Conservation (phyloP, 108 stramenopile genomes). For the Epithemia pelagica region DNA sequence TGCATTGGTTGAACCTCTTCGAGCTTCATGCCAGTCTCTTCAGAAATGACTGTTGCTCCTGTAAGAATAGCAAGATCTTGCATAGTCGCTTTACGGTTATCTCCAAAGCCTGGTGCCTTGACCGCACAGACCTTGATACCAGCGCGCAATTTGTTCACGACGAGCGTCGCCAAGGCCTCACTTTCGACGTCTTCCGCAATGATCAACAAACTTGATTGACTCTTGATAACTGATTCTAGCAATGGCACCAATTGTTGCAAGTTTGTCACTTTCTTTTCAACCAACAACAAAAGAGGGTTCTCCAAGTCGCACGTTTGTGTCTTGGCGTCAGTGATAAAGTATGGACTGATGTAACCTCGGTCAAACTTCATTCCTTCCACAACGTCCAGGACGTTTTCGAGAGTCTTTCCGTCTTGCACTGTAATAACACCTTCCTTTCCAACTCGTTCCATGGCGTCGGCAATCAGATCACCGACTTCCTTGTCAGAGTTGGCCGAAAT, state of each 20-base stretch:
- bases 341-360: conserved; percentile 98
- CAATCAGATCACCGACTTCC: conserved; percentile 92
- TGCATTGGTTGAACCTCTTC: conserved; percentile 90
- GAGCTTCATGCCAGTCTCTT: conserved; percentile 97
- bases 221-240: conserved; percentile 92
- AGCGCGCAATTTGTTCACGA: conserved; percentile 99
- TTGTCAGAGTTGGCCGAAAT: conserved; percentile 97
- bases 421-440: conserved; percentile 99
- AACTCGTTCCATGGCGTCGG: conserved; percentile 98
- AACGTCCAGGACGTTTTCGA: conserved; percentile 98
- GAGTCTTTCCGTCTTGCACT: conserved; percentile 98
- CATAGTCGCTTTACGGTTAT: conserved; percentile 99
- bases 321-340: conserved; percentile 99
- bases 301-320: conserved; percentile 95
- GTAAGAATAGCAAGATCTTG: conserved; percentile 98
- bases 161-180: conserved; percentile 97
- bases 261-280: conserved; percentile 98
- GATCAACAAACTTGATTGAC: conserved; percentile 90
- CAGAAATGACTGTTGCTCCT: conserved; percentile 96
- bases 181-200: conserved; percentile 99
- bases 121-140: conserved; percentile 99
- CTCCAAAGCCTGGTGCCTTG: conserved; percentile 99
- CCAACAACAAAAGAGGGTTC: conserved; percentile 93
- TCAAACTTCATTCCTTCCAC: conserved; percentile 99
- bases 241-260: conserved; percentile 94